A percentile compares a stretch with the other conserved stretches of the same genome.
phyloP scores from a whole-genome alignment of 2,329 filamentous ascomycete genomes.

The Botrytis medusae region DNA sequence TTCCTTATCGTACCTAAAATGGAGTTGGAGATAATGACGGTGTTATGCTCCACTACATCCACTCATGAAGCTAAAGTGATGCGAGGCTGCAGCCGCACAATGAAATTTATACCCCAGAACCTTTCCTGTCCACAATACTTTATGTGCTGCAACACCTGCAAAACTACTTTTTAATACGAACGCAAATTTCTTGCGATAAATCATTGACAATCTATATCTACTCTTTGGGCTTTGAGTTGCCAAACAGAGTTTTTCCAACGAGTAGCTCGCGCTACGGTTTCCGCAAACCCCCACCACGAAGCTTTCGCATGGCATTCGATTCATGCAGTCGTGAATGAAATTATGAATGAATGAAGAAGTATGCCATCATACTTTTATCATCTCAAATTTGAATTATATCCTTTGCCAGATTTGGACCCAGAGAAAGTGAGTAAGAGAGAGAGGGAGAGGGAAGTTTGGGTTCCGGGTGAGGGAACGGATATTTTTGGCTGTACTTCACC shows the following conservation, averaged over 20 bases:
- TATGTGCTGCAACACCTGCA: background rate
- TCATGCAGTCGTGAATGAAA: slow-evolving; percentile 15
- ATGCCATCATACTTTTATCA: slow-evolving; percentile 59
- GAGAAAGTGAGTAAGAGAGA: slow-evolving; percentile 14
- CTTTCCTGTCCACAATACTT: background rate
- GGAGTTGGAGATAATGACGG: slow-evolving; percentile 4
- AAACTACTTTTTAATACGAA: background rate
- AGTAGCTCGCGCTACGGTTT: background rate
- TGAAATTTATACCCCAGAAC: slow-evolving; percentile 9
- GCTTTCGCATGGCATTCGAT: background rate
- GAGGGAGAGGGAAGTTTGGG: slow-evolving; percentile 45
- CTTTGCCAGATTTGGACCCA: slow-evolving; percentile 28
- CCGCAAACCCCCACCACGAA: background rate
- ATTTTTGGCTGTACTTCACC: slow-evolving; percentile 41
- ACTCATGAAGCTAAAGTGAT: slow-evolving; percentile 11
- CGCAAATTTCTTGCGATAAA: background rate
- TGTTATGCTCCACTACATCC: background rate
- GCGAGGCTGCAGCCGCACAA: slow-evolving; percentile 20
- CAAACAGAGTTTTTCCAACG: background rate
- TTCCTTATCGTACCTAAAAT: background rate
- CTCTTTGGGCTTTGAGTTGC: background rate
- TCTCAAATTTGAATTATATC: slow-evolving; percentile 65
- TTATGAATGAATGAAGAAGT: slow-evolving; percentile 6
- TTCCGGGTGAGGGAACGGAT: slow-evolving; percentile 49
- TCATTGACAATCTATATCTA: background rate